Evolutionary conservation across 2,329 filamentous ascomycete genomes (phyloP), one percentile per base, ranked within the genome.

Genomic region (Blastomyces silverae): DNA sequence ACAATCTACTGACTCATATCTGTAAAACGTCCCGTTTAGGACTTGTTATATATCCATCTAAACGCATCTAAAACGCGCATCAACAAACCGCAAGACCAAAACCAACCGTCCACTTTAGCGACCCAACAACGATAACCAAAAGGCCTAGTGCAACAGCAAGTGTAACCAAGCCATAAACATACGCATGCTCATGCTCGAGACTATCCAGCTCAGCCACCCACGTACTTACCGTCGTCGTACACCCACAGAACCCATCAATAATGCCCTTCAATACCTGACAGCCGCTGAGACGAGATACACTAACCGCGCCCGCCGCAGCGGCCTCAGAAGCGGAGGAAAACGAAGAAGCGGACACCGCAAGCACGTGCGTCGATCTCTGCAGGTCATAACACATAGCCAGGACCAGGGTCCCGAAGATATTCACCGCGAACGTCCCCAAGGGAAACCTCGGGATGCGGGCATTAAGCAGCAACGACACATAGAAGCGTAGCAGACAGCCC

Each of bases 351-450:
- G 69, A 68, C 1, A 81, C 68, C 0, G 81, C 83, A 0, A 82
- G 83, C 7, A 75, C 70, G 1, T 79, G 74, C n/a, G 69, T 65
- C 0, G 85, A 80, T 71, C 91, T 91, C 68, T 91, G 89, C 61
- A 96, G 78, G 72, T 95, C 89, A 79, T 85, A 96, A 39, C 86
- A 84, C 82, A 91, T 87, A 17, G 85, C 92, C 61, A 95, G 75
- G 20, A 96, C 76, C 0, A 83, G 83, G 0, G 90, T 92, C 4
- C 92, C 93, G 17, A 88, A 74, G 4, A 95, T 80, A 71, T 97
- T 97, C 37, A 89, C 91, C 0, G 80, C 78, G 71, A 97, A 96
- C 0, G 93, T 97, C 2, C 93, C 93, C 0, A 97, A 75, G 0
- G 93, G 93, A 69, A 97, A 97, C 0, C 82, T 78, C 0, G 85